Percentiles rank a stretch among this genome's conserved stretches.
Evolutionary conservation across 805 yeast species (phyloP).

Genomic region (Candida endomychidarum): DNA sequence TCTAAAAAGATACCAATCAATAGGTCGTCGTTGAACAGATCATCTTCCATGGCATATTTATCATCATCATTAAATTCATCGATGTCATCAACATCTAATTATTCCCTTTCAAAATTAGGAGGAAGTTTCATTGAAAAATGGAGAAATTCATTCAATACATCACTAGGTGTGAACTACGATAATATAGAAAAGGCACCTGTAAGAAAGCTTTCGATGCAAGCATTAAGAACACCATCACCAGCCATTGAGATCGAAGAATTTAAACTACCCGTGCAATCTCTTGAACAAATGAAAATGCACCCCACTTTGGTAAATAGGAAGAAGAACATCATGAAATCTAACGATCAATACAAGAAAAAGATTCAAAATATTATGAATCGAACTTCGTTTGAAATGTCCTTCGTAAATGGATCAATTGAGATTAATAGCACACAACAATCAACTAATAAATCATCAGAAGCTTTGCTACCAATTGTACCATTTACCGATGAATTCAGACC

Average conservation of each 20-base stretch:
- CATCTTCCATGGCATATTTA: conserved; percentile 39
- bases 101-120: conserved; percentile 41
- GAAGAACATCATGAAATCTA: conserved; percentile 22
- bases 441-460: conserved; percentile 10
- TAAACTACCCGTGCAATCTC: conserved; percentile 1
- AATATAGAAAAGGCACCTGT: conserved; percentile 12
- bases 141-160: conserved; percentile 34
- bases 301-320: conserved; percentile 19
- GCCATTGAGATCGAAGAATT: conserved; percentile 35
- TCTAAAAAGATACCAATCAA: conserved; percentile 13
- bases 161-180: conserved; percentile 12
- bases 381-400: background rate
- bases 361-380: conserved; percentile 25
- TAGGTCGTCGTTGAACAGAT: conserved; percentile 35
- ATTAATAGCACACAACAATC: background rate
- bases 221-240: conserved; percentile 37
- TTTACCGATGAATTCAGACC: conserved; percentile 53
- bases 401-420: conserved; percentile 6
- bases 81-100: conserved; percentile 37
- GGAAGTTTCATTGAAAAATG: conserved; percentile 47
- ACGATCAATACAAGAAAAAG: conserved; percentile 18
- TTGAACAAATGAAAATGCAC: conserved; percentile 1
- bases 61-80: conserved; percentile 44
- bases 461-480: conserved; percentile 36
- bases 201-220: conserved; percentile 23